Conservation (phyloP, 1,284 basidiomycete genomes). For the Exobasidium rhododendri region DNA sequence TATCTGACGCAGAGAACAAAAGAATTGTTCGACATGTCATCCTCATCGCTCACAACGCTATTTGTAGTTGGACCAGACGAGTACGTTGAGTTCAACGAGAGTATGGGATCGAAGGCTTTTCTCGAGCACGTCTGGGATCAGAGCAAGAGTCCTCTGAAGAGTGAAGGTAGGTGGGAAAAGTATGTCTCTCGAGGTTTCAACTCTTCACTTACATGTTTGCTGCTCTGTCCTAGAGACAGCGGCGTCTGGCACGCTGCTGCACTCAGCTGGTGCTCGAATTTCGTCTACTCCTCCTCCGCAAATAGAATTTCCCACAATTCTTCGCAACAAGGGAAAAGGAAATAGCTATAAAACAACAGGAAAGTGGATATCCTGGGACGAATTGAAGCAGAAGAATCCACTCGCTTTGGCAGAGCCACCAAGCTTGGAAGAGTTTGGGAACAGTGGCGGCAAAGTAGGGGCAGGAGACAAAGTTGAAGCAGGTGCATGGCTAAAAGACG, state of each 20-base stretch:
- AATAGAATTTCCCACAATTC: conserved; percentile 35
- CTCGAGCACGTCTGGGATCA: conserved; percentile 37
- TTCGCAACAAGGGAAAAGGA: conserved; percentile 26
- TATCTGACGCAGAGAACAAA: neutral
- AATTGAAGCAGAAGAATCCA: conserved; percentile 28
- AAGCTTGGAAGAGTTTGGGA: conserved; percentile 20
- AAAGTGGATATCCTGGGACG: conserved; percentile 32
- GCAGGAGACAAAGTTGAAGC: conserved; percentile 19
- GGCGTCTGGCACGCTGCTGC: conserved; percentile 19
- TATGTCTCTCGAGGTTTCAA: neutral
- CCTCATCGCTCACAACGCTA: conserved; percentile 29
- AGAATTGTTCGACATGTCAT: neutral
- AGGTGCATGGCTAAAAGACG: conserved; percentile 15
- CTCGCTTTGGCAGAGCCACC: conserved; percentile 29
- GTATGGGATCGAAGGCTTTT: conserved; percentile 32
- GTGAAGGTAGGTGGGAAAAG: conserved; percentile 15
- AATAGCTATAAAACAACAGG: conserved; percentile 32
- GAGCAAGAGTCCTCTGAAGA: conserved; percentile 20
- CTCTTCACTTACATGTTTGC: neutral
- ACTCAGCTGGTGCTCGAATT: conserved; percentile 30
- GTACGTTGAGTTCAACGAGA: conserved; percentile 38
- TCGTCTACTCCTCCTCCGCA: conserved; percentile 19
- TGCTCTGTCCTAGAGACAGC: conserved; percentile 16
- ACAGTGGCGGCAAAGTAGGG: conserved; percentile 20
- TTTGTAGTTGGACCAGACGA: conserved; percentile 37